Evolutionary conservation across 345 rosid species (phyloP).

Genomic region (Atalantia buxifolia): DNA sequence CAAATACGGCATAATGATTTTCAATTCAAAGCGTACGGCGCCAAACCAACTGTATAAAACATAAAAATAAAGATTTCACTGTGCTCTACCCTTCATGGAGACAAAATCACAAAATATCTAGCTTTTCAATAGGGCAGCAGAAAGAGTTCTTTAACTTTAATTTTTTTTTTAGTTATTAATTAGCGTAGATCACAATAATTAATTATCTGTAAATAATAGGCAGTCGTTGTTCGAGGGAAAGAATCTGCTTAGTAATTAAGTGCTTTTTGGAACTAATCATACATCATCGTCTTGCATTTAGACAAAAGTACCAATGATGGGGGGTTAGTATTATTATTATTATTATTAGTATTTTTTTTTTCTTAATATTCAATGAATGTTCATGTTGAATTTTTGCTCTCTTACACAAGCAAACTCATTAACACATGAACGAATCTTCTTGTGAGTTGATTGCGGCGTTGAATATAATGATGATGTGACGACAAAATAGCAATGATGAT

Average conservation of each 20-base stretch:
- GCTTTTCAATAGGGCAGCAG: slow-evolving; percentile 19
- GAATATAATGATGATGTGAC: not conserved
- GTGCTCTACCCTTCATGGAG: slow-evolving; percentile 20
- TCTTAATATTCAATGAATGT: slow-evolving; percentile 18
- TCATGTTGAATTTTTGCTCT: not conserved
- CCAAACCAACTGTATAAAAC: not conserved
- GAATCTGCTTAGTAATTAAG: slow-evolving; percentile 28
- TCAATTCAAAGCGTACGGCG: slow-evolving; percentile 24
- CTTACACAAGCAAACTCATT: not conserved
- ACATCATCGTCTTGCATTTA: not conserved
- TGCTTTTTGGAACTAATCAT: slow-evolving; percentile 25
- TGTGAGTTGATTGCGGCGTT: not conserved
- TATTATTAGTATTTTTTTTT: not conserved
- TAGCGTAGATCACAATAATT: too few species aligned
- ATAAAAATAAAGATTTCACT: slow-evolving; percentile 1
- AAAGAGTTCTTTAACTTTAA: slow-evolving; percentile 5
- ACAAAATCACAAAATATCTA: slow-evolving; percentile 18
- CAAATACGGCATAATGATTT: not conserved
- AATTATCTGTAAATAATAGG: not conserved
- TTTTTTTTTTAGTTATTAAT: not conserved
- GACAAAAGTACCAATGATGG: slow-evolving; percentile 28
- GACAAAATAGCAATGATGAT: not conserved
- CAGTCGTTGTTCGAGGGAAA: not conserved
- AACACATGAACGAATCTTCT: not conserved
- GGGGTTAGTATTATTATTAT: not conserved